Conservation (phyloP, 108 stramenopile genomes). For the Nannochloropsis salina region DNA sequence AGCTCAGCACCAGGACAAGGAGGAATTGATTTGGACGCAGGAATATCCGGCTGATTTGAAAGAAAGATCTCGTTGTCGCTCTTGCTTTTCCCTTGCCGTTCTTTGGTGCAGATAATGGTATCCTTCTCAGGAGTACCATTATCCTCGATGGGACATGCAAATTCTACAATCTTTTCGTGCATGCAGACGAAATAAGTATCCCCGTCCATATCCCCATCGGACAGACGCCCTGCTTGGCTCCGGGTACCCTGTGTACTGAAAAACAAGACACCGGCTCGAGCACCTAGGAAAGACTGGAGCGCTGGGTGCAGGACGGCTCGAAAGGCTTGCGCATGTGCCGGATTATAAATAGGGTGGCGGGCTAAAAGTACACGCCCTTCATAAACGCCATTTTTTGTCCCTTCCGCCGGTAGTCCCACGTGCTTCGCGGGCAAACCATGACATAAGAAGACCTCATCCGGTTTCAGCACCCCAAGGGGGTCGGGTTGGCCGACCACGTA, state of each 20-base stretch:
- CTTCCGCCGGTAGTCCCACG: neutral
- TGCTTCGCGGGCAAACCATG: neutral
- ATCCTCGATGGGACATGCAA: neutral
- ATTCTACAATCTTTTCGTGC: neutral
- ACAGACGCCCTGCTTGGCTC: neutral
- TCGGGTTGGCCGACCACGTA: neutral
- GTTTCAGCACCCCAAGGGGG: neutral
- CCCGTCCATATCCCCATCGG: slow-evolving; percentile 7
- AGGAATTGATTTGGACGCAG: neutral
- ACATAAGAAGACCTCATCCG: neutral
- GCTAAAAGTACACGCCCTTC: neutral
- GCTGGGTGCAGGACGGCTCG: neutral
- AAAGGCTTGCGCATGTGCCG: neutral
- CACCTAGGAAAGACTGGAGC: neutral
- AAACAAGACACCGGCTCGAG: neutral
- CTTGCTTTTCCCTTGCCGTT: neutral
- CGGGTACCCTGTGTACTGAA: neutral
- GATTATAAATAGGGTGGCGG: neutral
- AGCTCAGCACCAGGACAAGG: neutral
- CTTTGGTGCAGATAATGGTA: neutral
- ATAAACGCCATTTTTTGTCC: neutral
- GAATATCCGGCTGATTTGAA: neutral
- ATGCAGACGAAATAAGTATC: slow-evolving; percentile 8
- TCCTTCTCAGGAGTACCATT: neutral
- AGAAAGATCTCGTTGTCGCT: neutral